Base-by-base conservation (phyloP, 805 yeast species). In the Nakazawaea ernobii region DNA sequence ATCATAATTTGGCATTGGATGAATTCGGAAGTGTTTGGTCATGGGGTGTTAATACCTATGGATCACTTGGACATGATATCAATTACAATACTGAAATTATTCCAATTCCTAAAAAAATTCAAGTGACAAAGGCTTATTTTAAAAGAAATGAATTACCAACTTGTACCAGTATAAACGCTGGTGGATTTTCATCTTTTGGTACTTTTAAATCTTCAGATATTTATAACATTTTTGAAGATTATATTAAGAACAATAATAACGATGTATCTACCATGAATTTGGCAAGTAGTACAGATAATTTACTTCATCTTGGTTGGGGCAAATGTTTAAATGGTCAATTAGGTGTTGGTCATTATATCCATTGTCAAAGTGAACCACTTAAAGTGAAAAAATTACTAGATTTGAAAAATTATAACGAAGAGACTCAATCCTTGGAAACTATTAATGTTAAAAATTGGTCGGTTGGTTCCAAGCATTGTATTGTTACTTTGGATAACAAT, bases 251-350 rank as follows among this genome's bases (percentile, higher is more conserved):
- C 2, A 42, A 60, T 14, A 43, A 45, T 30, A 39, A 59, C 15
- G 43, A 49, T n/a, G 46, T 53, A 6, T 45, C 62, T 20, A 52
- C 45, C 45, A 9, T 43, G 27, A 36, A 39, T 30, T 4, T 45
- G 7, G 33, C 32, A 14, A 10, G 6, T 10, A 14, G 15, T 6
- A 4, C 55, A 57, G 60, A 59, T 29, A 64, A 67, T 20, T 45
- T 75, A 4, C 62, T 61, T 15, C 66, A 68, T 42, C 70, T 84
- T 53, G 73, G 88, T 2, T 83, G 90, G 69, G 99, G 99, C 17
- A 81, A 82, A 57, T 96, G 97, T 5, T 61, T 84, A 45, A 75
- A 78, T 56, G 99, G 98, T 14, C 95, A 89, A 65, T 70, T 90
- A 47, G 99, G 97, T 24, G 76, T 78, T 39, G 89, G 88, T 13